Conservation (phyloP, 257 asterid genomes). For the Lithospermum erythrorhizon region DNA sequence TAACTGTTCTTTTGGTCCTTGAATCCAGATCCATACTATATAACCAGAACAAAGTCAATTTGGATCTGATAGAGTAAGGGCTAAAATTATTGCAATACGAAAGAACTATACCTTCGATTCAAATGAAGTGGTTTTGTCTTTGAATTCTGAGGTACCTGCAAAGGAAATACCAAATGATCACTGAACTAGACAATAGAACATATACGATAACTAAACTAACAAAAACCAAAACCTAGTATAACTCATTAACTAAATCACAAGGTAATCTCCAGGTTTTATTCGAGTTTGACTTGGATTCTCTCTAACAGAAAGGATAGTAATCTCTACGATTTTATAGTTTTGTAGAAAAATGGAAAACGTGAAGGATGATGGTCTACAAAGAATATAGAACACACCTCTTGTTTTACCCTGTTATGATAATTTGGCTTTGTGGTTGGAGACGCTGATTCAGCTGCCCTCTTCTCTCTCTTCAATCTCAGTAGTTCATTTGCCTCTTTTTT, state of each 20-base stretch:
- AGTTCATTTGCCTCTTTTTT: slow-evolving; percentile 20
- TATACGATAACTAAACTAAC: too few relatives aligned
- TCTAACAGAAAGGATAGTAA: background rate
- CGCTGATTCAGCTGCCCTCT: slow-evolving; percentile 14
- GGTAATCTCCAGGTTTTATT: too few relatives aligned
- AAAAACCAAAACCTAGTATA: too few relatives aligned
- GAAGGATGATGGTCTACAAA: too few relatives aligned
- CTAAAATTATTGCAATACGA: slow-evolving; percentile 4
- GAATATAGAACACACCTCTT: slow-evolving; percentile 31
- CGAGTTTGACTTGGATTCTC: too few relatives aligned
- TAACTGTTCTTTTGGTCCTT: slow-evolving; percentile 15
- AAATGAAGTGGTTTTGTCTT: slow-evolving; percentile 21
- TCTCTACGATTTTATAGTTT: background rate
- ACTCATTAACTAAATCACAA: too few relatives aligned
- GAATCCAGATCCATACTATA: slow-evolving; percentile 30
- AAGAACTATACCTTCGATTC: slow-evolving; percentile 41
- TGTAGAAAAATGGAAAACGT: too few relatives aligned
- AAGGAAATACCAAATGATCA: slow-evolving; percentile 2
- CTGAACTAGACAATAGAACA: too few relatives aligned
- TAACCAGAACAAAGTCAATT: slow-evolving; percentile 1
- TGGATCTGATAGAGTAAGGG: background rate
- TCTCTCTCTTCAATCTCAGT: slow-evolving; percentile 24
- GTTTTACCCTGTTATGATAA: slow-evolving; percentile 15
- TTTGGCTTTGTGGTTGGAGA: slow-evolving; percentile 17
- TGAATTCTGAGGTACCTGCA: slow-evolving; percentile 26